Evolutionary conservation across 2,329 filamentous ascomycete species (phyloP).

Genomic region (Coleophoma eucalyptorum): DNA sequence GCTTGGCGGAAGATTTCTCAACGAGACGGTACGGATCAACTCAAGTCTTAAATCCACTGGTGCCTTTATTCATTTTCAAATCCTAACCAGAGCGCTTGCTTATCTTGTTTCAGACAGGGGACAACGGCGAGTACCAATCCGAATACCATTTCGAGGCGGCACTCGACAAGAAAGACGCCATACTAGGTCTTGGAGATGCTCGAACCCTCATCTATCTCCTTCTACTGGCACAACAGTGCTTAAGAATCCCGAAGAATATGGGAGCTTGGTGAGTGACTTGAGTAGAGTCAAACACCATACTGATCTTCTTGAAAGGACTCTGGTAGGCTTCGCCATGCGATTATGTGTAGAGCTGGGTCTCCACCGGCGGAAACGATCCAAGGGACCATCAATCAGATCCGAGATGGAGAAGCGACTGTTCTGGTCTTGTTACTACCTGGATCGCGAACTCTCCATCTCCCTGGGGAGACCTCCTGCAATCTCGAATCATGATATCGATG

Average conservation of each 20-base stretch:
- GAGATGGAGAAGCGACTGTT: constrained; percentile 33
- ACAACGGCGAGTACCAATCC: not conserved
- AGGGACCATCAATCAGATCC: not conserved
- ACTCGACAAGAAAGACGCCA: constrained; percentile 1
- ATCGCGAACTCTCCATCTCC: constrained; percentile 42
- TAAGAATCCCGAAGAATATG: constrained; percentile 5
- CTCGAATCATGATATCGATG: constrained; percentile 43
- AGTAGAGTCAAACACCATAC: no score
- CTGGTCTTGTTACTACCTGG: constrained; percentile 45
- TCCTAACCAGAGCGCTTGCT: not conserved
- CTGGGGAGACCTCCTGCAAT: constrained; percentile 44
- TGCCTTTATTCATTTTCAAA: no score
- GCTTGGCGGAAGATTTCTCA: constrained; percentile 4
- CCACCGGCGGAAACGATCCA: constrained; percentile 31
- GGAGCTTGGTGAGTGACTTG: not conserved
- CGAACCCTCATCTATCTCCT: constrained; percentile 5
- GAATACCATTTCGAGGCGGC: constrained; percentile 6
- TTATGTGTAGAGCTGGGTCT: constrained; percentile 47
- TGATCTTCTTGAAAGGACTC: not conserved
- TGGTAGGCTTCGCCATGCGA: constrained; percentile 43
- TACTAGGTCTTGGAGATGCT: constrained; percentile 3
- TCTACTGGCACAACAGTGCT: constrained; percentile 3
- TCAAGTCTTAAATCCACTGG: no score
- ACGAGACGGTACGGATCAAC: not conserved
- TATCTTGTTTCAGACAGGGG: not conserved